Conservation (phyloP, 1,139 yeast genomes). For the Blastobotrys capitulatus region DNA sequence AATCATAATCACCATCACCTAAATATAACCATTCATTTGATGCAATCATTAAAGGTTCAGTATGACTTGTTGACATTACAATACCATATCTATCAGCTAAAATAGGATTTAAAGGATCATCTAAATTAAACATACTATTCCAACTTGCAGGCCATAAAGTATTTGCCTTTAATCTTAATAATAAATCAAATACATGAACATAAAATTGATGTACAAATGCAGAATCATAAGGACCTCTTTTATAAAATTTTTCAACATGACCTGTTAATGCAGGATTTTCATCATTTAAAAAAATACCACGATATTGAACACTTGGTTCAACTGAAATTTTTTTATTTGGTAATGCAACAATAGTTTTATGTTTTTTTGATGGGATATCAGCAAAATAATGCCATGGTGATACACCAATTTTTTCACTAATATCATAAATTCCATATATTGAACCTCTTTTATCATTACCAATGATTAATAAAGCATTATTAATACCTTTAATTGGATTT, state of each 20-base stretch:
- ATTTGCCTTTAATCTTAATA: conserved; percentile 18
- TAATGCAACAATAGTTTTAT: conserved; percentile 12
- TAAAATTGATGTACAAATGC: conserved; percentile 17
- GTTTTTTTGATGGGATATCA: conserved; percentile 15
- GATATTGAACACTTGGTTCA: conserved; percentile 18
- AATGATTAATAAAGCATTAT: conserved; percentile 18
- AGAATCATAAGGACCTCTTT: conserved; percentile 14
- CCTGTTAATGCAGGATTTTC: conserved; percentile 18
- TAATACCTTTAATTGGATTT: conserved; percentile 15
- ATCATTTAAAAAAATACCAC: conserved; percentile 21
- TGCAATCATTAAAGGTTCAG: conserved; percentile 21
- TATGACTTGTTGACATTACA: conserved; percentile 22
- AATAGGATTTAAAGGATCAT: conserved; percentile 16
- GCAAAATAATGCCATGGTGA: conserved; percentile 22
- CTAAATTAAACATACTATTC: conserved; percentile 19
- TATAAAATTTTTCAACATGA: conserved; percentile 16
- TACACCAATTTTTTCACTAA: conserved; percentile 20
- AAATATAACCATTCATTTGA: conserved; percentile 21
- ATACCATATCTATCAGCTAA: conserved; percentile 21
- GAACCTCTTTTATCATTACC: conserved; percentile 21
- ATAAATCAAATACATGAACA: conserved; percentile 18
- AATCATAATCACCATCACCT: conserved; percentile 21
- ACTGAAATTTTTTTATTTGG: conserved; percentile 8
- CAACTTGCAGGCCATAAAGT: conserved; percentile 23
- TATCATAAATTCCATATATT: conserved; percentile 17